Base-by-base conservation (phyloP, 176 grass and related monocot genomes). In the Ensete ventricosum region DNA sequence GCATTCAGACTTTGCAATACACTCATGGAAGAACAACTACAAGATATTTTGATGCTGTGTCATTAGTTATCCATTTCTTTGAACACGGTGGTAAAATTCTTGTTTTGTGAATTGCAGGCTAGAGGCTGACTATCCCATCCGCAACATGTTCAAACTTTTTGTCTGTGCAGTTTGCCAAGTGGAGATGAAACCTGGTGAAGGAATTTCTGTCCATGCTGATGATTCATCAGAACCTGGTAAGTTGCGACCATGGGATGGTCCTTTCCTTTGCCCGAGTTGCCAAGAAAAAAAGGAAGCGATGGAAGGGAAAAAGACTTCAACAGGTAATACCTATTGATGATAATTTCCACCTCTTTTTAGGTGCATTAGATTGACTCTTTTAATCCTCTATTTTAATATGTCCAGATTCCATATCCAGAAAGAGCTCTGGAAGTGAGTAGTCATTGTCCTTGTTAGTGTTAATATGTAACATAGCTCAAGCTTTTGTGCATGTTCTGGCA, bases 211-310 rank as follows among this genome's bases (percentile, higher is more conserved):
- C 73, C 88, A 91, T 69, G 70, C 73, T 3, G 83, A 43, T 43
- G 34, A 83, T 81, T 84, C 91, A 49, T 75, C 88, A 72, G 75
- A 87, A 67, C 57, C 81, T 26, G 84, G 73, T 75, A 94, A 91
- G 78, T 79, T 85, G 64, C 87, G 73, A 58, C 86, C 86, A 16
- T 99, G 91, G 91, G 84, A 91, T 72, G 95, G 95, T 11, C 95
- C 95, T 52, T 94, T 99, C 79, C 88, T 94, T 20, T 99, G 95
- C 79, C 73, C 50, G 52, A 82, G 84, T 66, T 99, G 95, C 66
- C 88, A 99, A 64, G 58, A 88, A 34, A 99, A 94, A 73, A 93
- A 89, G 73, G 88, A 91, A 67, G 95, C 95, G 55, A 99, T 99
- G 91, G 91, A 97, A 54, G 90, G 95, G 11, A 99, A 91, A 88